Conservation (phyloP, 2,329 filamentous ascomycete species). For the Daldinia sp. region DNA sequence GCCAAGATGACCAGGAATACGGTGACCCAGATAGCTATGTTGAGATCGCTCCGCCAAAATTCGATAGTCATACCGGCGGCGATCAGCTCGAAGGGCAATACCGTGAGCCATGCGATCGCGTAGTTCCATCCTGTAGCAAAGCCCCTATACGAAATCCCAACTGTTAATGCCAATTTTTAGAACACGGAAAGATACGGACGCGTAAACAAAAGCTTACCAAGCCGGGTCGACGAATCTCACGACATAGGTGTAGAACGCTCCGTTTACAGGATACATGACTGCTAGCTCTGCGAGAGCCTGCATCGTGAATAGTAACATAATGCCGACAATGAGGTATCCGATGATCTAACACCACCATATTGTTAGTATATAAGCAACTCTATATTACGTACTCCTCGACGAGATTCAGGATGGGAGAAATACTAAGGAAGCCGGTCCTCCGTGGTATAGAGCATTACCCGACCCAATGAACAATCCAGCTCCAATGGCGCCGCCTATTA, state of each 20-base stretch:
- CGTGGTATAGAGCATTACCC: constrained; percentile 68
- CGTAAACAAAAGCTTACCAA: no score
- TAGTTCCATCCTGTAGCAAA: constrained; percentile 68
- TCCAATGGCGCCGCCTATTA: constrained; percentile 58
- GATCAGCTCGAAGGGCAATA: constrained; percentile 66
- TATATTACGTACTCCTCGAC: background rate
- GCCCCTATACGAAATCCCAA: constrained; percentile 51
- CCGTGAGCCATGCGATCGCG: constrained; percentile 61
- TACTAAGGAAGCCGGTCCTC: constrained; percentile 66
- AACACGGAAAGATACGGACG: background rate
- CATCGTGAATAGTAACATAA: constrained; percentile 70
- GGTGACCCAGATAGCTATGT: constrained; percentile 67
- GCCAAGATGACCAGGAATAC: constrained; percentile 65
- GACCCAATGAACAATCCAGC: constrained; percentile 78
- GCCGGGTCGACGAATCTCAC: constrained; percentile 72
- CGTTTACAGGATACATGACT: constrained; percentile 70
- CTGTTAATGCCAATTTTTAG: no score
- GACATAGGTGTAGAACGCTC: constrained; percentile 72
- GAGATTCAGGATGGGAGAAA: constrained; percentile 35
- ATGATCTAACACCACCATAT: constrained; percentile 51
- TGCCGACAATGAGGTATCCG: constrained; percentile 66
- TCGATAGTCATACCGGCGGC: constrained; percentile 66
- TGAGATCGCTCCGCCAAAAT: constrained; percentile 65
- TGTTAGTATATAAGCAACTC: background rate
- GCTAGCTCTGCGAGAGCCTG: constrained; percentile 72